Percentiles rank a stretch among this genome's conserved stretches.
Evolutionary conservation across 768 basidiomycete genomes (phyloP).

Genomic region (Hygrocybe coccinea): DNA sequence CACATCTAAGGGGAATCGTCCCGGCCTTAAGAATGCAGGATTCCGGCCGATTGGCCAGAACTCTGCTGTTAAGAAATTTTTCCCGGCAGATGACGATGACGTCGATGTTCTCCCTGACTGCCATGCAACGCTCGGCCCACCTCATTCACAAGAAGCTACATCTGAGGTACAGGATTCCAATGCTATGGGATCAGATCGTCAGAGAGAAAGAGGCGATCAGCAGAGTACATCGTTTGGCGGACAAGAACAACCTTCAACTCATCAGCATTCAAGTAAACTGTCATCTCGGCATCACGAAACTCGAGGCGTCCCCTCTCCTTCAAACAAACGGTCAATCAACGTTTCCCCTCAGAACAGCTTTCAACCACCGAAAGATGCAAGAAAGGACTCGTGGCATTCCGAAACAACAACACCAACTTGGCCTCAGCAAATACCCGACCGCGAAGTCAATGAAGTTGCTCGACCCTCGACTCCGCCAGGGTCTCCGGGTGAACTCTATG

Average conservation of each 20-base stretch:
- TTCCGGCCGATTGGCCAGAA: slow-evolving; percentile 66
- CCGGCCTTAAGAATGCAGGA: slow-evolving; percentile 39
- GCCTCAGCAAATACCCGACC: slow-evolving; percentile 7
- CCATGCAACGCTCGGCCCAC: slow-evolving; percentile 4
- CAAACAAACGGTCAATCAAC: not conserved
- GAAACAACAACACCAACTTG: slow-evolving; percentile 2
- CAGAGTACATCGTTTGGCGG: too few species aligned
- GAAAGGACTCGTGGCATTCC: not conserved
- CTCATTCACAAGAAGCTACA: not conserved
- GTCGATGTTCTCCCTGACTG: slow-evolving; percentile 29
- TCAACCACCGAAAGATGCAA: not conserved
- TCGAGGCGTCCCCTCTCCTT: not conserved
- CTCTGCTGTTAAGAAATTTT: slow-evolving; percentile 70
- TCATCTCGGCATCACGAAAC: not conserved
- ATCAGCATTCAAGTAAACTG: too few species aligned
- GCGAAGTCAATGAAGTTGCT: slow-evolving; percentile 10
- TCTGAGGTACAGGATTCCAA: not conserved
- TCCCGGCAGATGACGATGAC: slow-evolving; percentile 79
- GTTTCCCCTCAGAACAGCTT: not conserved
- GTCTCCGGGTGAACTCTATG: slow-evolving; percentile 59
- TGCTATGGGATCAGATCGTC: too few species aligned
- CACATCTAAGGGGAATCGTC: not conserved
- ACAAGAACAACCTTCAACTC: too few species aligned
- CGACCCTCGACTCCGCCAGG: slow-evolving; percentile 13
- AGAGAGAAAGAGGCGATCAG: not conserved